phyloP scores from a whole-genome alignment of 2,329 filamentous ascomycete genomes.

The Biscogniauxia mediterranea region DNA sequence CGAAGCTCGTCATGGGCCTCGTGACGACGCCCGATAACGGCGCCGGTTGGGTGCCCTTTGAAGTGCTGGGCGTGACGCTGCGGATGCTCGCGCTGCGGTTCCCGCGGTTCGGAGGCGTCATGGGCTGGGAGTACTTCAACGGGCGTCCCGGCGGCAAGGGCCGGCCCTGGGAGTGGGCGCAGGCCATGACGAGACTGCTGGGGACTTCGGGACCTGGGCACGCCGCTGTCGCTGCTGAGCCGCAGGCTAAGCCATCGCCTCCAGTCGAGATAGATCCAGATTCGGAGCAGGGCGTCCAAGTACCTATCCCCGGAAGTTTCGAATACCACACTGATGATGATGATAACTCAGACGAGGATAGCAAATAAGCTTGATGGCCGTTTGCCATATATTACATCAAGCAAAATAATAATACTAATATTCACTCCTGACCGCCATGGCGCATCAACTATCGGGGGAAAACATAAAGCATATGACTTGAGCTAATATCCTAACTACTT shows the following conservation, averaged over 20 bases:
- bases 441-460: too few species aligned
- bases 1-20: conserved; percentile 71
- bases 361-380: too few species aligned
- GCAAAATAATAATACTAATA: too few species aligned
- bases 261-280: conserved; percentile 21
- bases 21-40: conserved; percentile 74
- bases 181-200: conserved; percentile 52
- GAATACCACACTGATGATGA: conserved; percentile 29
- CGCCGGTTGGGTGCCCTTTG: conserved; percentile 60
- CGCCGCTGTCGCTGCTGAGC: not conserved
- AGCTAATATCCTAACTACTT: too few species aligned
- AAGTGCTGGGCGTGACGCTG: conserved; percentile 56
- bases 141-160: conserved; percentile 57
- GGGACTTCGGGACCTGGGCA: conserved; percentile 10
- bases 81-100: conserved; percentile 56
- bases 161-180: conserved; percentile 72
- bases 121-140: conserved; percentile 89
- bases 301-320: conserved; percentile 20
- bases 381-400: too few species aligned
- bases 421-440: too few species aligned
- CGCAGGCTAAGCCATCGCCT: not conserved
- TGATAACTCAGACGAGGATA: conserved; percentile 20
- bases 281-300: conserved; percentile 9
- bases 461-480: too few species aligned
- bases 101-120: conserved; percentile 71